Evolutionary conservation across 345 rosid species (phyloP).

Genomic region (Toxicodendron radicans): DNA sequence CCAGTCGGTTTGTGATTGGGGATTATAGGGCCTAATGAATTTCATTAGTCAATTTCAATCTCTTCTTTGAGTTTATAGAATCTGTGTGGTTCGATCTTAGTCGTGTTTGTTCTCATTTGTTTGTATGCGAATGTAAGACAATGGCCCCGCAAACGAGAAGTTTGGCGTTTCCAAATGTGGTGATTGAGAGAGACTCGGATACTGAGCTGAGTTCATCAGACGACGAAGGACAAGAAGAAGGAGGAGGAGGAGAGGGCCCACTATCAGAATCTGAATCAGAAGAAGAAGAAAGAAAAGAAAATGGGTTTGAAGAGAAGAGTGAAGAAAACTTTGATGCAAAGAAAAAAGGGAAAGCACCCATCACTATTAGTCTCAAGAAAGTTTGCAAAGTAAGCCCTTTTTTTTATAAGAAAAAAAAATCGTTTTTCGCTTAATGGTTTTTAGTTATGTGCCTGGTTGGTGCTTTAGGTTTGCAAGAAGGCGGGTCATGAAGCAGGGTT

Average conservation of each 20-base stretch:
- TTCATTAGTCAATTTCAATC: neutral
- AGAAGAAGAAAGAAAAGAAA: conserved; percentile 30
- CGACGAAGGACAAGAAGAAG: conserved; percentile 51
- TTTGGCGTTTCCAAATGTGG: conserved; percentile 54
- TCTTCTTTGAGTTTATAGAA: neutral
- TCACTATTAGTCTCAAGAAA: conserved; percentile 86
- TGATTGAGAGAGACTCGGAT: conserved; percentile 72
- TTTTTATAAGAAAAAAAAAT: neutral
- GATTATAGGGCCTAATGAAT: neutral
- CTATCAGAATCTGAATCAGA: conserved; percentile 36
- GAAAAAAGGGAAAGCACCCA: conserved; percentile 69
- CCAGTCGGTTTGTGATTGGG: neutral
- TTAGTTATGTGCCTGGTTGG: conserved; percentile 17
- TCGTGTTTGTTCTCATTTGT: conserved; percentile 18
- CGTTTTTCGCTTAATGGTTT: neutral
- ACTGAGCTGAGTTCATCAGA: conserved; percentile 69
- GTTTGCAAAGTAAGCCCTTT: conserved; percentile 75
- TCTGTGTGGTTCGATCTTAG: neutral
- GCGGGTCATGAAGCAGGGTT: conserved; percentile 97
- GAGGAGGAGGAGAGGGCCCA: conserved; percentile 29
- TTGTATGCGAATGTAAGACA: conserved; percentile 6
- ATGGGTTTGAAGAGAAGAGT: conserved; percentile 30
- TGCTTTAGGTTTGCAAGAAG: conserved; percentile 77
- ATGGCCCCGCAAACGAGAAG: conserved; percentile 64
- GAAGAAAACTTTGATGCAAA: conserved; percentile 34